Evolutionary conservation across 1,139 yeast species (phyloP), one percentile per base, ranked within the genome.

Genomic region (Lipomyces yarrowii): DNA sequence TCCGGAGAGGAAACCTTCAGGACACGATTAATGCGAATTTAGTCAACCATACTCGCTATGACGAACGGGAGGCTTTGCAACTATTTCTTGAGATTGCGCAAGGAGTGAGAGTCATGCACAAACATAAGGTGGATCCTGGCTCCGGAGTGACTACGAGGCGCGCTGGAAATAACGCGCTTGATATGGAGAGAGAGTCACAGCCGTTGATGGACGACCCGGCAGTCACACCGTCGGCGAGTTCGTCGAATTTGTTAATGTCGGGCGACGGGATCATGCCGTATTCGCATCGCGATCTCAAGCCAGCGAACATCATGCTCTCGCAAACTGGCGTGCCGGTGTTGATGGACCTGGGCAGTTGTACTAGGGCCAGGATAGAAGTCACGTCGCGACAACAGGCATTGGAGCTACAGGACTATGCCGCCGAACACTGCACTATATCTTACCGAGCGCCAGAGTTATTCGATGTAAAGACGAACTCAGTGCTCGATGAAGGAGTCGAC

Each of bases 371-470:
- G 2, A 74, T 85, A 4, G 74, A 78, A 0, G 81, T 90, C 0
- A 79, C 80, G 35, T 82, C 86, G 0, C 82, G 96, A 63, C 88
- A 87, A 58, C 88, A 89, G 71, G 96, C 97, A 0, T 79, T 91
- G 42, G 84, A 88, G 18, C 78, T 91, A 54, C 94, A 91, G 66
- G 97, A 92, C 73, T 81, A 86, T 74, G 92, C 96, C 4, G 91
- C 87, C 68, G 96, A 90, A 74, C 92, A 90, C 75, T 91, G 97
- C 74, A 90, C 97, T 0, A 79, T 91, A 67, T 94, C 96, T 0
- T 93, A 89, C 76, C 80, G 97, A 53, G 97, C 98, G 0, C 98
- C 98, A 0, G 98, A 93, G 74, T 80, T 93, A 58, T 80, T 92
- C 67, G 96, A 91, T 72, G 90, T 91, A 61, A 86, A 85, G 61